Base-by-base conservation (phyloP, 1,284 basidiomycete species). In the Ceratobasidium theobromae region DNA sequence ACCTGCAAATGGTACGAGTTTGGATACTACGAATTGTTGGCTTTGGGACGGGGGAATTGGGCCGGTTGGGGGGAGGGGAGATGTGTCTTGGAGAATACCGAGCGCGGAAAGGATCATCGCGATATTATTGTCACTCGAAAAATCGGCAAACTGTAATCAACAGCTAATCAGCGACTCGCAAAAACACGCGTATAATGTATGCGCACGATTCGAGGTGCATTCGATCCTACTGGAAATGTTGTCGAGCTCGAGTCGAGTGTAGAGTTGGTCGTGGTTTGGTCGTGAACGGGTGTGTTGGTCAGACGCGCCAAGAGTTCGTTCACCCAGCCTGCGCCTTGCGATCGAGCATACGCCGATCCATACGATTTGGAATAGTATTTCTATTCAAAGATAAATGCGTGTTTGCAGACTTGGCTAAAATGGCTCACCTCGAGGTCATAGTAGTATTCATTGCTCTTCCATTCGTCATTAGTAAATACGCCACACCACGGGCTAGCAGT, bases 381-480 rank as follows among this genome's bases (percentile, higher is more conserved):
- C 53, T 64, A 32, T 18, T 4, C 53, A 35, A 69, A 67, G 67
- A 14, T 5, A 25, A 14, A 41, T 46, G 25, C 28, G 45, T 49
- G 23, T n/a, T n/a, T 53, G 41, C 16, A 27, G 12, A 55, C 60
- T 30, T 28, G 46, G 35, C n/a, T 18, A 18, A 45, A 57, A 12
- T 35, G 28, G 1, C 83, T 65, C 72, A 90, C 85, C 85, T 90
- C 82, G 8, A 94, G 75, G 73, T 94, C 91, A 3, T 81, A 82
- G 43, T 77, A 81, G 75, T 94, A 91, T 66, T 88, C 86, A 70
- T 86, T 87, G 0, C 78, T 78, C 18, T 77, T 77, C 74, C 87
- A 92, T 57, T 89, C 87, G 0, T 79, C 73, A 8, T 73, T 60
- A 0, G 75, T 75, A 73, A 94, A 93, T 4, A 93, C 69, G 3